These are phyloP conservation scores for Podospora bellae-mahoneyi DNA, from an alignment of 495 filamentous ascomycete genomes.

Conservation along the genomic window DNA sequence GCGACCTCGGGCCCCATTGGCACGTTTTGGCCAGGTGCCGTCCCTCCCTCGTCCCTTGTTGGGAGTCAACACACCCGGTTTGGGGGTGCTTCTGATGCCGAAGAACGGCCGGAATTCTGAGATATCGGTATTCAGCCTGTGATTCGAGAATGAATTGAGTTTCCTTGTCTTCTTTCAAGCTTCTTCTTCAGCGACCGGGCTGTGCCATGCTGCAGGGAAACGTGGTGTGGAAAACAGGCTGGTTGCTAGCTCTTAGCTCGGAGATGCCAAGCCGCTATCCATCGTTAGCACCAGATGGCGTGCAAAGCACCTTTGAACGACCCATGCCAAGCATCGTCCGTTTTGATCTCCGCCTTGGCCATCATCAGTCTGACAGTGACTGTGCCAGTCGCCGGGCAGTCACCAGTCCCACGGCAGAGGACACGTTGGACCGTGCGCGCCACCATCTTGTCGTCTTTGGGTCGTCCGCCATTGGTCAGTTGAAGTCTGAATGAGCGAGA, in stretches of 20 bases:
- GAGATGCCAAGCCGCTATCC: neutral
- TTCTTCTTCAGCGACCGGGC: neutral
- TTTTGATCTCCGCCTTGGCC: neutral
- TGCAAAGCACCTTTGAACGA: neutral
- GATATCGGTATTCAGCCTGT: neutral
- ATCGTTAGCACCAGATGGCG: constrained; percentile 5
- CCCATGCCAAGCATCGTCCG: neutral
- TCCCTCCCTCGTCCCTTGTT: neutral
- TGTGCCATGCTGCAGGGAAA: constrained; percentile 1
- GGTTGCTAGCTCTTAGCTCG: neutral
- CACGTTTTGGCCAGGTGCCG: neutral
- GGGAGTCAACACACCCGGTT: constrained; percentile 10
- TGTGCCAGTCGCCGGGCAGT: neutral
- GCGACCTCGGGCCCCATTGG: constrained; percentile 9
- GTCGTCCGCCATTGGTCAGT: neutral
- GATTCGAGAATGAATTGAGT: neutral
- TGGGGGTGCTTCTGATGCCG: constrained; percentile 8
- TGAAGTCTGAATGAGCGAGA: too few species aligned
- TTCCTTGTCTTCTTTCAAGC: neutral
- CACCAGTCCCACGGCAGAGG: constrained; percentile 1
- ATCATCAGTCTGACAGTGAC: neutral
- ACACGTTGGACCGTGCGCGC: constrained; percentile 2
- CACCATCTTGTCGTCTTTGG: neutral
- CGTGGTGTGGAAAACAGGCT: neutral
- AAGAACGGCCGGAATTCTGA: constrained; percentile 19